phyloP scores from a whole-genome alignment of 1,284 basidiomycete genomes.

The Cutaneotrichosporon cutaneum region DNA sequence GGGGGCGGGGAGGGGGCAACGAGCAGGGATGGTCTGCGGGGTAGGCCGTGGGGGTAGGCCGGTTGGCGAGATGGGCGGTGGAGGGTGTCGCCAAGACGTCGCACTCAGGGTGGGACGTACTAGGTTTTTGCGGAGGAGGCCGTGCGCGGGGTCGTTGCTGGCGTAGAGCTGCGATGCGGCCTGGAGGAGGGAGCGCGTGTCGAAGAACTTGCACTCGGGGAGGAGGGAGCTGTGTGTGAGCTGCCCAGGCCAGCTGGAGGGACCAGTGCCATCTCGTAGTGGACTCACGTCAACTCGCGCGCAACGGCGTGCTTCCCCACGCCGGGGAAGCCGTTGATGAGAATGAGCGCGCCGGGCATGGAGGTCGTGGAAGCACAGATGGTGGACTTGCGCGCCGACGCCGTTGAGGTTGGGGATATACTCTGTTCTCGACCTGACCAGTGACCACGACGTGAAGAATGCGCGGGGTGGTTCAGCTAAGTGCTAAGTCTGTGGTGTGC shows the following conservation, averaged over 20 bases:
- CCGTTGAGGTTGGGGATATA: too few relatives aligned
- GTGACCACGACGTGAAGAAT: too few relatives aligned
- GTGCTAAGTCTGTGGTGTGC: too few relatives aligned
- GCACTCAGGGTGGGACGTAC: constrained; percentile 11
- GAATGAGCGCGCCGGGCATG: constrained; percentile 28
- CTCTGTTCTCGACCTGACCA: too few relatives aligned
- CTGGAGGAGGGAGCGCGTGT: constrained; percentile 26
- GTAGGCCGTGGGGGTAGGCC: not conserved
- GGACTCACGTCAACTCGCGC: constrained; percentile 31
- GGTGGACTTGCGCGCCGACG: too few relatives aligned
- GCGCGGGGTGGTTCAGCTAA: too few relatives aligned
- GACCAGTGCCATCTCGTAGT: too few relatives aligned
- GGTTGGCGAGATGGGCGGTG: too few relatives aligned
- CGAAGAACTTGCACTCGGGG: constrained; percentile 36
- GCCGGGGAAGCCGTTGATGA: constrained; percentile 43
- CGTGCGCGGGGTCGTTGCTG: constrained; percentile 13
- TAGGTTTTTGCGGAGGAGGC: constrained; percentile 22
- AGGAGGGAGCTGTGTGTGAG: constrained; percentile 30
- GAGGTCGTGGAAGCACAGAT: too few relatives aligned
- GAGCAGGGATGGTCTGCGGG: too few relatives aligned
- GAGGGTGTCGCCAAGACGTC: too few relatives aligned
- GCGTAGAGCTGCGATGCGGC: constrained; percentile 23
- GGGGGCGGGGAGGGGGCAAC: not conserved
- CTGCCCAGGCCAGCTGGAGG: not conserved
- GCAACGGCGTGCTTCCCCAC: constrained; percentile 40